Conservation (phyloP, 495 filamentous ascomycete species). For the Hypomontagnella monticulosa region DNA sequence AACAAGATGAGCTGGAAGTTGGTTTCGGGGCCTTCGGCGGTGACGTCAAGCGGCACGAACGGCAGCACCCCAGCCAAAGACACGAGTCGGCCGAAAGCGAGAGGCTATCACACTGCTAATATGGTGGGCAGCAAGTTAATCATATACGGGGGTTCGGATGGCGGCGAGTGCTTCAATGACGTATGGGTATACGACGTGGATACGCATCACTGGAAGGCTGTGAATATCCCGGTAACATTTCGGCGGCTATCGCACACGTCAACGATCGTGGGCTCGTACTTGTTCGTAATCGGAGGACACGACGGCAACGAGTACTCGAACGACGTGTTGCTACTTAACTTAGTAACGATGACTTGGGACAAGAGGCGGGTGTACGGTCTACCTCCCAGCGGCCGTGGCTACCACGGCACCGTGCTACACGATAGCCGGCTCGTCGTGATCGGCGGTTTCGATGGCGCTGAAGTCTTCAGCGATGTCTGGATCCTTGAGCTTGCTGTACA, state of each 20-base stretch:
- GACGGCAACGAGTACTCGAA: constrained; percentile 73
- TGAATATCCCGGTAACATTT: constrained; percentile 63
- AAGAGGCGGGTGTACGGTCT: constrained; percentile 68
- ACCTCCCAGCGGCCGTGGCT: constrained; percentile 67
- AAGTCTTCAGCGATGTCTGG: constrained; percentile 71
- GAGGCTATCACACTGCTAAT: constrained; percentile 74
- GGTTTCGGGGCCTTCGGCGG: constrained; percentile 55
- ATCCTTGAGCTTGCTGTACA: constrained; percentile 71
- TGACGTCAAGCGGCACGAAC: constrained; percentile 21
- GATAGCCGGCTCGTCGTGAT: constrained; percentile 68
- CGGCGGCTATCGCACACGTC: constrained; percentile 70
- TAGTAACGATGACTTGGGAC: constrained; percentile 76
- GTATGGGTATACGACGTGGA: constrained; percentile 76
- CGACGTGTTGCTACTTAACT: constrained; percentile 70
- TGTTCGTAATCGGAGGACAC: constrained; percentile 73
- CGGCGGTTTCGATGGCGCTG: constrained; percentile 70
- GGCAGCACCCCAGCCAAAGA: constrained; percentile 29
- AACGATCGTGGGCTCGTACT: constrained; percentile 71
- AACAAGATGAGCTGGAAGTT: constrained; percentile 71
- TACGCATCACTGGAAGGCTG: constrained; percentile 61
- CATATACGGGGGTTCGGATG: constrained; percentile 72
- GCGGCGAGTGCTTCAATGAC: constrained; percentile 72
- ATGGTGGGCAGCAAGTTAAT: constrained; percentile 75
- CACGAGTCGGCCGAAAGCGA: constrained; percentile 62
- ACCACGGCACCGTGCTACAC: constrained; percentile 70